Base-by-base conservation (phyloP, 2,329 filamentous ascomycete species). In the Chaetomium sp. region DNA sequence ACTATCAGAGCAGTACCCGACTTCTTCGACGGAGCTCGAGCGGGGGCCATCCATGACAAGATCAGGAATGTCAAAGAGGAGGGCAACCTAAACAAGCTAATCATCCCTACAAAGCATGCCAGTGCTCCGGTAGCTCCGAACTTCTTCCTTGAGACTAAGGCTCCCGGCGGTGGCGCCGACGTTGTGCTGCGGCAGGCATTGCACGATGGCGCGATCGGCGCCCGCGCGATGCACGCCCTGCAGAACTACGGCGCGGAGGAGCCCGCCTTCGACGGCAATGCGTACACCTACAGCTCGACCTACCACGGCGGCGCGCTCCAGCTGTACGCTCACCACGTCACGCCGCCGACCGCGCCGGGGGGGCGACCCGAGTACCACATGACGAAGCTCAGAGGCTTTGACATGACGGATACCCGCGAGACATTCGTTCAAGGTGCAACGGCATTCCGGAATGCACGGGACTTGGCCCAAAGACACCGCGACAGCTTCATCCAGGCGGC, bases 311-410 rank as follows among this genome's bases (percentile, higher is more conserved):
- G 25, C 27, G 23, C 29, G 5, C 57, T 59, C 27, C n/a, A 59
- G 42, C 57, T 59, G 45, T 59, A 31, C 1, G 12, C 77, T 57
- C 75, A 76, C 68, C 74, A 81, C 66, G 25, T 71, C 59, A 76
- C 73, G n/a, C 71, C 71, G 54, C 75, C 77, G 56, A 69, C 61
- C 10, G 70, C 23, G 25, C 64, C 72, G 57, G 74, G 67, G 67
- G 74, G 66, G 69, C 75, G 57, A 57, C 76, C 75, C 7, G 74
- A 75, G 70, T 81, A 81, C 70, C 72, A 80, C 57, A 81, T 80
- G 76, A 79, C 75, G 12, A 68, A 75, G 61, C 4, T 80, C 1
- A 60, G 65, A 0, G 57, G n/a, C 2, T 79, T 50, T 42, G 63
- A 1, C 2, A 65, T 80, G 69, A 78, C 72, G 0, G 57, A 56